Base-by-base conservation (phyloP, 768 basidiomycete species). In the Boletus subcaerulescens region DNA sequence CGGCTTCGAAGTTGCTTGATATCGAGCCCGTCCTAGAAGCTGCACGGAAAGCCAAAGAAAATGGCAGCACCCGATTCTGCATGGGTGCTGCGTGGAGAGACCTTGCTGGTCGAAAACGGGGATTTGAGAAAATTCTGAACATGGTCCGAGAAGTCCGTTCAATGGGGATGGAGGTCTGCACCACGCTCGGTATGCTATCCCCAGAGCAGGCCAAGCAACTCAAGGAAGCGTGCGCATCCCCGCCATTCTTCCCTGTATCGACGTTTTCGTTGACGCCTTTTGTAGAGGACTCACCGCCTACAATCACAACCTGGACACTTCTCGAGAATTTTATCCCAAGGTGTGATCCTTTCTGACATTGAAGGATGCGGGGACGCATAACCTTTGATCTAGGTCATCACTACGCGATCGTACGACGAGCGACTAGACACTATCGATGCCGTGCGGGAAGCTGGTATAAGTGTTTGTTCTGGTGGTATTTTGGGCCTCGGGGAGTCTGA, bases 71-170 rank as follows among this genome's bases (percentile, higher is more conserved):
- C 18, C 81, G 96, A 26, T 98, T 98, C 75, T 98, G 96, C 72
- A 98, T 98, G 96, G 96, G 96, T 54, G 95, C 96, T 5, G 96
- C 96, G 6, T 99, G 96, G 96, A 79, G 96, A 59, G 96, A 97
- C 68, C 82, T 98, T 52, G 85, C 89, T 11, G 93, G 96, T 3
- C 83, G 92, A 59, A 97, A 96, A 71, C 81, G 91, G 41, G 94
- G 95, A 0, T 98, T 98, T 60, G 91, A 97, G 69, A 82, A 84
- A 63, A 98, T 98, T 64, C 75, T 98, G 59, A 77, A 84, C 59
- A 98, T 98, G 94, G 95, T 98, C 53, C 78, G 80, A 35, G 82
- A 91, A 71, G 85, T 93, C 70, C 85, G 95, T 60, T 90, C 83
- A 18, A 94, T 98, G 91, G 95, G 88, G 39, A 97, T 99, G 96